Conservation (phyloP, 108 stramenopile species). For the Parietichytrium sp. region DNA sequence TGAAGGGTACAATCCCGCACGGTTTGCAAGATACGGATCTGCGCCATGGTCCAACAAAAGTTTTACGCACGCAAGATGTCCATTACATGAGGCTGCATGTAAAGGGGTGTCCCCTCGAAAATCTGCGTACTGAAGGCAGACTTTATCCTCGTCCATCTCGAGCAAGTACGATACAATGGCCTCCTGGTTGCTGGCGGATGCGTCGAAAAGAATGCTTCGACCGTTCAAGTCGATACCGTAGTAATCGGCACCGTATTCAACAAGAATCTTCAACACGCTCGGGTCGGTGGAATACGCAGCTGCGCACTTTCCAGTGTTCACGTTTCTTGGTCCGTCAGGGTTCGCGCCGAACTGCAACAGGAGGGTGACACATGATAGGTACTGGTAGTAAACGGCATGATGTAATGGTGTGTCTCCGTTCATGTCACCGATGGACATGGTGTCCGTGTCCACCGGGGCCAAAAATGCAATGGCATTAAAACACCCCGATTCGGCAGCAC, state of each 20-base stretch:
- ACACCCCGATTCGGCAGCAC: not conserved
- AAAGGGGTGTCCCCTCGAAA: slow-evolving; percentile 45
- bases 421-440: not conserved
- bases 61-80: slow-evolving; percentile 13
- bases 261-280: not conserved
- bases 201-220: slow-evolving; percentile 14
- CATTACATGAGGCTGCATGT: slow-evolving; percentile 47
- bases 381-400: not conserved
- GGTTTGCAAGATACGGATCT: not conserved
- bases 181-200: not conserved
- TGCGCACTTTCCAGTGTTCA: not conserved
- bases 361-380: not conserved
- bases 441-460: not conserved
- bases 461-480: not conserved
- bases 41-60: slow-evolving; percentile 32
- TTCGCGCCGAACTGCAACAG: slow-evolving; percentile 8
- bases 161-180: not conserved
- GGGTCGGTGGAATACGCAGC: not conserved
- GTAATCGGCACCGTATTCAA: not conserved
- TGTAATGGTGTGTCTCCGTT: slow-evolving; percentile 30
- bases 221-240: slow-evolving; percentile 23
- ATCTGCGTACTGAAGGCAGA: not conserved
- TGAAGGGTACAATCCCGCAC: not conserved
- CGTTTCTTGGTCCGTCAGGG: not conserved
- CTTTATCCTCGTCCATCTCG: not conserved